Evolutionary conservation across 345 rosid genomes (phyloP), one percentile per base, ranked within the genome.

Genomic region (Salix udensis): DNA sequence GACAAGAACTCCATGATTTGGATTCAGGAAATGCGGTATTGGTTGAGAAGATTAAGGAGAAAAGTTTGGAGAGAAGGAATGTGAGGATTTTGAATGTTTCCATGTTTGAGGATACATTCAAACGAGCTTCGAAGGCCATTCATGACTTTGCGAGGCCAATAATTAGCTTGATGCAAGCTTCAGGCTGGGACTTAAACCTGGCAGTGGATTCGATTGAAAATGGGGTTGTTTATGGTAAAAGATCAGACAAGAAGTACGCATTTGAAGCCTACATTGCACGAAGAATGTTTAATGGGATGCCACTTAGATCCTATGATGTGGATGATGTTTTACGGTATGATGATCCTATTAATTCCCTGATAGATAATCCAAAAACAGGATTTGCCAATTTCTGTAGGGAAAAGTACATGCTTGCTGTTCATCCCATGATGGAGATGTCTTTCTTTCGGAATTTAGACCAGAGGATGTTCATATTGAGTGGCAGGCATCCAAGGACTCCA

Each of bases 401-500:
- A 55, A 91, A 86, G 87, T 91, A 91, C 80, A 80, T 84, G 36
- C 76, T 86, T 65, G 84, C 86, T 78, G 93, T 91, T 82, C 89
- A 87, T 79, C 90, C 89, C 1, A 71, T 70, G 28, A 88, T 88
- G 88, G 92, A 91, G 74, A 78, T 86, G 78, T 87, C 88, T 0
- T 88, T 91, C 86, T 89, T 87, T 14, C 87, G 91, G 70, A 89
- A 91, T 76, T 78, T 89, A 79, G 91, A 89, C 78, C 90, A 85
- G 80, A 84, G 92, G 76, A 84, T 55, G 53, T 79, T 89, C 24
- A 74, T 91, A 65, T 80, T 76, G 50, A 84, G 82, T 36, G 88
- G 90, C 21, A 86, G 84, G 85, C 90, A 89, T 86, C 91, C 89
- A 31, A 84, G 92, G 68, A 88, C 92, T 4, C 85, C 81, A 72